Conservation (phyloP, 371 early-diverging fungal species). For the Apophysomyces ossiformis region DNA sequence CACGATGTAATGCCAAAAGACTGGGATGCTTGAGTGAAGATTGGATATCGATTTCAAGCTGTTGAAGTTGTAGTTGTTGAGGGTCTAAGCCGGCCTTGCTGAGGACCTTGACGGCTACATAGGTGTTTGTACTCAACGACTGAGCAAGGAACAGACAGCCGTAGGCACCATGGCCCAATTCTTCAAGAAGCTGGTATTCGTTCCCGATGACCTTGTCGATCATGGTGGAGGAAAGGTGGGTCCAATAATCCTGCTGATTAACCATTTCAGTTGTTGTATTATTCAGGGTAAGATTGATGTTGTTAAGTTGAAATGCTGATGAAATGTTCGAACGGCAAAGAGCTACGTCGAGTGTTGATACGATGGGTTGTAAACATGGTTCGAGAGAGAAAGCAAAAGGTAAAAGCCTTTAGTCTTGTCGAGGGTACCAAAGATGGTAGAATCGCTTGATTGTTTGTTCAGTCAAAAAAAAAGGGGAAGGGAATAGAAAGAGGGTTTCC, state of each 20-base stretch:
- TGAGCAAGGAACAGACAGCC: slow-evolving; percentile 62
- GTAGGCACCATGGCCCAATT: slow-evolving; percentile 62
- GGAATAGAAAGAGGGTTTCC: neutral
- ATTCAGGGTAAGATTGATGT: neutral
- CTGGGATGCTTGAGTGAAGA: slow-evolving; percentile 64
- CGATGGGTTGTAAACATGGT: slow-evolving; percentile 5
- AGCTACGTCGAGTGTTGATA: slow-evolving; percentile 10
- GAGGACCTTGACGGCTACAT: slow-evolving; percentile 72
- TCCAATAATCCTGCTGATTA: slow-evolving; percentile 25
- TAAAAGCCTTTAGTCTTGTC: neutral
- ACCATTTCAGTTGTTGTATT: slow-evolving; percentile 13
- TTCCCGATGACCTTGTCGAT: slow-evolving; percentile 34
- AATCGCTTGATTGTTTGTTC: slow-evolving; percentile 9
- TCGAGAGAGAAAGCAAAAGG: neutral
- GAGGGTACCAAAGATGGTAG: slow-evolving; percentile 8
- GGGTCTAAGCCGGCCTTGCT: slow-evolving; percentile 67
- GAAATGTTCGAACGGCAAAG: slow-evolving; percentile 11
- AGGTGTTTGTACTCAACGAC: slow-evolving; percentile 33
- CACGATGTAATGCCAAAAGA: slow-evolving; percentile 60
- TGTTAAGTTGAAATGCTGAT: slow-evolving; percentile 8
- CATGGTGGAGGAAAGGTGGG: slow-evolving; percentile 21
- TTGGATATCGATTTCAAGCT: slow-evolving; percentile 77
- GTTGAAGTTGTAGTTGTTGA: slow-evolving; percentile 65
- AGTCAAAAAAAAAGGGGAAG: neutral
- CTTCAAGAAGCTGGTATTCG: slow-evolving; percentile 54